Base-by-base conservation (phyloP, 306 rosid species). In the Hylodesmum podocarpum region DNA sequence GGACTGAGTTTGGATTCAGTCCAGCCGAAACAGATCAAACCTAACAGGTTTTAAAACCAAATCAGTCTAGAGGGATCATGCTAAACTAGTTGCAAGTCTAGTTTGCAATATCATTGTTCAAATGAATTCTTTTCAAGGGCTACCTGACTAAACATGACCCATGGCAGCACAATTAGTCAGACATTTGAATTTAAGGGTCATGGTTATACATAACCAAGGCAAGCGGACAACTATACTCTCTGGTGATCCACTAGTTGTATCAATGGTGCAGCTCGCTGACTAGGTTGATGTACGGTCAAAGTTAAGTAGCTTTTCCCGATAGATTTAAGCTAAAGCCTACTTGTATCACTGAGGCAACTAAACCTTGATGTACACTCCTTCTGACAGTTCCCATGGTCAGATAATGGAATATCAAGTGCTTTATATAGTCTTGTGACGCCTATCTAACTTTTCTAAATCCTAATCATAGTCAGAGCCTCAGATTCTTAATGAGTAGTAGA, bases 331-430 rank as follows among this genome's bases (percentile, higher is more conserved):
- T 62, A 70, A 78, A 82, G 33, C 33, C 47, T 21, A 31, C 7
- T 51, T 19, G n/a, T 36, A 43, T 65, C 66, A 33, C 14, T 44
- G 76, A 71, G 66, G 58, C 24, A 70, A 64, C 75, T 57, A 44
- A 70, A 47, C 50, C 70, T 70, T 79, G 29, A 44, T 13, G 25
- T 8, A 61, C 67, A 31, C 61, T 18, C 64, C 44, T 80, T 76
- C 36, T 21, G 25, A 29, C 6, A 58, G 34, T 73, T 70, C 59
- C 34, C 21, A 31, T 40, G 58, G 14, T 57, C 5, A 10, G 70
- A 47, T 59, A 16, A 33, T 41, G 46, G 63, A 70, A 47, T 27
- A 28, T 36, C 39, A 44, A 49, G 68, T 34, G 25, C 33, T 76
- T 62, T 54, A 70, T 8, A 2, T 44, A 40, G 66, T 54, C 65